phyloP scores from a whole-genome alignment of 1,284 basidiomycete species.

The Fomes fomentarius region DNA sequence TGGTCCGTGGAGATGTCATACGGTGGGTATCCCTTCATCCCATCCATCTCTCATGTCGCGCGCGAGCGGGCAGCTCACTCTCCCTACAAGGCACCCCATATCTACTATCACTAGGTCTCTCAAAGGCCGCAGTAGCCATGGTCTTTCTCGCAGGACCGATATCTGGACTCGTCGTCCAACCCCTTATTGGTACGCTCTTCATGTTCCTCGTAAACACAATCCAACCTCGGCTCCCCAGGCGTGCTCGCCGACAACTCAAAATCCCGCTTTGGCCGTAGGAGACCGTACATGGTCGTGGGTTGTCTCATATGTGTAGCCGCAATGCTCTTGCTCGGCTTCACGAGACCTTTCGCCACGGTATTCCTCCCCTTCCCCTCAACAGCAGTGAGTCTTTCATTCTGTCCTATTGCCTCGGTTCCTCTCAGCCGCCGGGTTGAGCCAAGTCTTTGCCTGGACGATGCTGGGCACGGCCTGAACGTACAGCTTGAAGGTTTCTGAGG shows the following conservation, averaged over 20 bases:
- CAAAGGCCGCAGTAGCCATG: conserved; percentile 85
- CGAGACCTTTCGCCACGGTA: conserved; percentile 69
- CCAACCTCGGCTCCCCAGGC: conserved; percentile 39
- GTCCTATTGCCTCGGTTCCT: no score
- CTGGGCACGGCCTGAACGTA: no score
- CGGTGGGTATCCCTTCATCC: conserved; percentile 48
- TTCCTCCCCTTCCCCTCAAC: conserved; percentile 49
- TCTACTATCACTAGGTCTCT: conserved; percentile 86
- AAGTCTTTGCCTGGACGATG: no score
- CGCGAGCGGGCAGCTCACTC: not conserved
- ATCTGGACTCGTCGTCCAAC: conserved; percentile 91
- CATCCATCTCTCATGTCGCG: not conserved
- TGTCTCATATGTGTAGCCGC: conserved; percentile 69
- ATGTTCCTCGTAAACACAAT: not conserved
- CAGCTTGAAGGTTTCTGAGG: no score
- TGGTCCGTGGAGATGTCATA: conserved; percentile 95
- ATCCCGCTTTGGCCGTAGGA: conserved; percentile 81
- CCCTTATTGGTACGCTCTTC: conserved; percentile 66
- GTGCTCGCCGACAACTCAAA: conserved; percentile 88
- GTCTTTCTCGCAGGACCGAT: conserved; percentile 96
- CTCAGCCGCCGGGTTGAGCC: no score
- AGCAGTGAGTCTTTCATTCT: conserved; percentile 44
- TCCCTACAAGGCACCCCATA: conserved; percentile 83
- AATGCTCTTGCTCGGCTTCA: conserved; percentile 87
- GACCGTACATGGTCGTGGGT: conserved; percentile 85